Evolutionary conservation across 2,329 filamentous ascomycete species (phyloP), one percentile per base, ranked within the genome.

Genomic region (Trichoderma asperellum): DNA sequence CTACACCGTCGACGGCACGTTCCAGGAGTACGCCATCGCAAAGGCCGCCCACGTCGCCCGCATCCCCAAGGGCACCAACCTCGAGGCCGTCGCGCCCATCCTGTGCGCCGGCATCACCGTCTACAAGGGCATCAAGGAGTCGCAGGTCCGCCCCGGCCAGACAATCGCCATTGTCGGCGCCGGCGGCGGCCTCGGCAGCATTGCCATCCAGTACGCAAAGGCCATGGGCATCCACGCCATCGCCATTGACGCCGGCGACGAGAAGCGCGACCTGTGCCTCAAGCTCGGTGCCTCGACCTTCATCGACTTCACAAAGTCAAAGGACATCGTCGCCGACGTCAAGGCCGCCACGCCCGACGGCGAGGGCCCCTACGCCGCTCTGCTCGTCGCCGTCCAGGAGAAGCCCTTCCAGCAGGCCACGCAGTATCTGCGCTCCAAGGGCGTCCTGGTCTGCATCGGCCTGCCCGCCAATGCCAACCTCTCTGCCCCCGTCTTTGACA

Each of bases 361-460:
- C 24, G 86, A 93, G 18, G 95, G 95, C 64, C 94, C 94, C 5
- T 92, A 97, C 76, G 94, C 93, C 49, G 94, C 95, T 71, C 85
- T 97, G 73, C 86, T 97, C 56, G 88, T 97, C 71, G 94, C 95
- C 71, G 94, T 93, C 64, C 88, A 85, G 75, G 94, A 97, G 87
- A 93, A 91, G 85, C 95, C 95, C 66, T 97, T 97, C 89, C 93
- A 97, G 83, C 94, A 97, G 84, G 95, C 95, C 53, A 89, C 92
- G 59, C 90, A 88, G 81, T 97, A 97, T 81, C 91, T 97, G 72
- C 92, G 95, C 70, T 87, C 93, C 68, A 89, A 89, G 71, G 95
- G 95, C 70, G 87, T 88, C 49, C 92, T 97, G 77, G 88, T 97
- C 72, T 95, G 92, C 82, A 96, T 98, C 76, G 95, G 94, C 77